phyloP scores from a whole-genome alignment of 441 rosid species.

The Eutrema salsugineum region DNA sequence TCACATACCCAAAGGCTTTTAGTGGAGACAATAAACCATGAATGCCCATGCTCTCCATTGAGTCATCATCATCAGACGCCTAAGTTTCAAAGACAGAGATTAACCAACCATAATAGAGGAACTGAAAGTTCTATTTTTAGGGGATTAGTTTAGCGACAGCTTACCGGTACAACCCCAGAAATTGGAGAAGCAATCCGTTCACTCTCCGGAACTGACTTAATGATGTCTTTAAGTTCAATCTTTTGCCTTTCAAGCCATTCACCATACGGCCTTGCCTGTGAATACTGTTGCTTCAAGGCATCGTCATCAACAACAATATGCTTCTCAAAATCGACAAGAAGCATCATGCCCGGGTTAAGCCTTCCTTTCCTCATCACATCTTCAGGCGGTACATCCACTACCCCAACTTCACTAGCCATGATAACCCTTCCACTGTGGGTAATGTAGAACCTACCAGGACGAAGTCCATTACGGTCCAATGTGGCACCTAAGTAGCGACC shows the following conservation, averaged over 20 bases:
- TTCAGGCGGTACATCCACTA: slow-evolving; percentile 92
- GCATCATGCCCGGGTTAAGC: slow-evolving; percentile 99
- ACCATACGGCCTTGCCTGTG: slow-evolving; percentile 87
- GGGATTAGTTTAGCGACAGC: slow-evolving; percentile 13
- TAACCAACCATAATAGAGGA: slow-evolving; percentile 3
- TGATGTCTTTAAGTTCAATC: slow-evolving; percentile 75
- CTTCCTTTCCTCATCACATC: slow-evolving; percentile 98
- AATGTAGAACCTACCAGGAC: slow-evolving; percentile 96
- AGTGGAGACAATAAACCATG: slow-evolving; percentile 91
- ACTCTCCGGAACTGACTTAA: slow-evolving; percentile 65
- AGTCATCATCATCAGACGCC: slow-evolving; percentile 78
- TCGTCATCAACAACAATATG: slow-evolving; percentile 96
- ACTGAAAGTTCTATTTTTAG: background rate
- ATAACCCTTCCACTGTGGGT: slow-evolving; percentile 91
- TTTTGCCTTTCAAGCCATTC: slow-evolving; percentile 95
- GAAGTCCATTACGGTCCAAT: slow-evolving; percentile 97
- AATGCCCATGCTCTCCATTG: slow-evolving; percentile 90
- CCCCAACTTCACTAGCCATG: slow-evolving; percentile 99
- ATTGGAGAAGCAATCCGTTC: slow-evolving; percentile 60
- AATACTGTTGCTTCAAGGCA: slow-evolving; percentile 95
- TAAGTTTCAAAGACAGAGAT: slow-evolving; percentile 28
- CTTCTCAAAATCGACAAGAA: slow-evolving; percentile 96
- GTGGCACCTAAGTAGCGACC: slow-evolving; percentile 99
- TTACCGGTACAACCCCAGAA: slow-evolving; percentile 71
- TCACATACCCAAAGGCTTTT: slow-evolving; percentile 95